Conservation (phyloP, 2,329 filamentous ascomycete genomes). For the Ramichloridium luteum region DNA sequence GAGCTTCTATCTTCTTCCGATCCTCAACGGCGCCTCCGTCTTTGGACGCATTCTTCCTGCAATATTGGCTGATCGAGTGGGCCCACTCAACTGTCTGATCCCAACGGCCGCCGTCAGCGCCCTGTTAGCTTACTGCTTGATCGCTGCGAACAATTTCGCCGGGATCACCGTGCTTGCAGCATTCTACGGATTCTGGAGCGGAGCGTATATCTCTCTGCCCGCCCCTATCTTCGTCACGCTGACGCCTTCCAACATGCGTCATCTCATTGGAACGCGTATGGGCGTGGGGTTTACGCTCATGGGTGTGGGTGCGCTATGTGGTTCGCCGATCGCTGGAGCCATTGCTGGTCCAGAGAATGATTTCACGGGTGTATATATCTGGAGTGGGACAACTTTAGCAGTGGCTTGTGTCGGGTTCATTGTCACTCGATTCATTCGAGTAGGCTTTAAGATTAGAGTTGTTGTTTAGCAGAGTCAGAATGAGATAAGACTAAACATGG, state of each 20-base stretch:
- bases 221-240: slow-evolving; percentile 35
- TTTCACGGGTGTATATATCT: too few species aligned
- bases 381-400: too few species aligned
- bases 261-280: slow-evolving; percentile 39
- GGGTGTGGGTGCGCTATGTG: slow-evolving; percentile 39
- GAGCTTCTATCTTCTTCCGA: slow-evolving; percentile 53
- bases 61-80: not conserved
- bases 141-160: slow-evolving; percentile 24
- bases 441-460: too few species aligned
- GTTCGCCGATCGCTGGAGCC: slow-evolving; percentile 44
- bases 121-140: too few species aligned
- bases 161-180: slow-evolving; percentile 31
- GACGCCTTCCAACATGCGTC: slow-evolving; percentile 28
- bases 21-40: not conserved
- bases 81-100: not conserved
- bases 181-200: slow-evolving; percentile 39
- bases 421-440: too few species aligned
- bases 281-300: slow-evolving; percentile 44
- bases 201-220: slow-evolving; percentile 34
- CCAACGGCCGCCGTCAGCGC: not conserved
- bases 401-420: too few species aligned
- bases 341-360: too few species aligned
- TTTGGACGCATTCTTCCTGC: not conserved
- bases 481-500: too few species aligned
- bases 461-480: too few species aligned